Conservation (phyloP, 257 asterid species). For the Knoxia roxburghii region DNA sequence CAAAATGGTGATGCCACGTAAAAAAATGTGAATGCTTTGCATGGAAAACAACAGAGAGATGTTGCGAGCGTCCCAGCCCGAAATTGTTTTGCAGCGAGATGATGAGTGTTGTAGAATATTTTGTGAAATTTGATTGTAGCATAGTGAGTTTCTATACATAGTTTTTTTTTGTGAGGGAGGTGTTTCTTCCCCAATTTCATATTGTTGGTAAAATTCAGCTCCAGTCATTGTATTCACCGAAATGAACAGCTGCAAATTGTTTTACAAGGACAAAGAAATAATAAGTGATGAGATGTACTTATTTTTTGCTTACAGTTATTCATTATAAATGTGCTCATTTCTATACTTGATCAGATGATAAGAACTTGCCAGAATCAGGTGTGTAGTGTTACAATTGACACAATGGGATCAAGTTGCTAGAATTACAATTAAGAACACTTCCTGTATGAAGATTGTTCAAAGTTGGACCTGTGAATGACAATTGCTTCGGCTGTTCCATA, state of each 20-base stretch:
- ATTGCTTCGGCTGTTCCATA: too few species aligned
- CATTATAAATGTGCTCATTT: not conserved
- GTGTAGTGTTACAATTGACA: not conserved
- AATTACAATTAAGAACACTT: not conserved
- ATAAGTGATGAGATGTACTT: not conserved
- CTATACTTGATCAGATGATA: not conserved
- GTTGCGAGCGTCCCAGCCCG: slow-evolving; percentile 4
- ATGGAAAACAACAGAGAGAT: not conserved
- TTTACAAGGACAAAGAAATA: not conserved
- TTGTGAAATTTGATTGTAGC: slow-evolving; percentile 19
- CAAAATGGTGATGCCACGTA: slow-evolving; percentile 20
- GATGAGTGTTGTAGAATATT: slow-evolving; percentile 19
- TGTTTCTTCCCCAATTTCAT: not conserved
- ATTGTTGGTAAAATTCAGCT: not conserved
- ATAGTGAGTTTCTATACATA: slow-evolving; percentile 8
- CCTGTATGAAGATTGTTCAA: not conserved
- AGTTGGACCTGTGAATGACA: not conserved
- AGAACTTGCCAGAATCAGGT: not conserved
- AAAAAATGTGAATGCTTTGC: slow-evolving; percentile 7
- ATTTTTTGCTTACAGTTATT: not conserved
- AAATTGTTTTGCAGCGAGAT: not conserved
- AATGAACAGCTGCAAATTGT: not conserved
- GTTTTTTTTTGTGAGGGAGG: not conserved
- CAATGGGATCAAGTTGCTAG: not conserved
- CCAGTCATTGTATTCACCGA: slow-evolving; percentile 2